phyloP scores from a whole-genome alignment of 805 yeast species.

The Wickerhamiella bombiphila region DNA sequence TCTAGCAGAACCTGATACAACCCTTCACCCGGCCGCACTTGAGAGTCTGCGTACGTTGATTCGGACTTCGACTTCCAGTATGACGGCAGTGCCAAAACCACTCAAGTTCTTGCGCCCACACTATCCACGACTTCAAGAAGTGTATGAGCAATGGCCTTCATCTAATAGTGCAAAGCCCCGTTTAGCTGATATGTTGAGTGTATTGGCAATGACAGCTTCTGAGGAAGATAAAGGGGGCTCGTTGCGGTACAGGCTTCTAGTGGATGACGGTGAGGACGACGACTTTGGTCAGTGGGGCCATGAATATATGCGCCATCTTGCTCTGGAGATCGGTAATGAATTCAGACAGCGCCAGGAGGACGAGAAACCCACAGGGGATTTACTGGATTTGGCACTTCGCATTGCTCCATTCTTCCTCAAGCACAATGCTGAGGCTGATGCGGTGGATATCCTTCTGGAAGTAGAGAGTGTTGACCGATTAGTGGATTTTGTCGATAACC shows the following conservation, averaged over 20 bases:
- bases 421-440: slow-evolving; percentile 97
- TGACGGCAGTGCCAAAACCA: slow-evolving; percentile 99
- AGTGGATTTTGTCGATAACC: slow-evolving; percentile 69
- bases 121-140: slow-evolving; percentile 49
- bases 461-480: slow-evolving; percentile 75
- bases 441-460: slow-evolving; percentile 83
- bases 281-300: slow-evolving; percentile 87
- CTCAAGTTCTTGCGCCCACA: slow-evolving; percentile 86
- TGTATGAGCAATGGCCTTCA: slow-evolving; percentile 53
- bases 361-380: slow-evolving; percentile 22
- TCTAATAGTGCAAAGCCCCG: slow-evolving; percentile 34
- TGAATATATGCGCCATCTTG: slow-evolving; percentile 90
- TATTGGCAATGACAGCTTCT: slow-evolving; percentile 77
- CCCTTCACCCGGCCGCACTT: slow-evolving; percentile 47
- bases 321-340: slow-evolving; percentile 86
- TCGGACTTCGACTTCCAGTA: slow-evolving; percentile 87
- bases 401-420: slow-evolving; percentile 80
- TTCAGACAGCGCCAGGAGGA: slow-evolving; percentile 35
- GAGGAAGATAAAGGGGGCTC: slow-evolving; percentile 40
- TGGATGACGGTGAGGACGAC: slow-evolving; percentile 30
- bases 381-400: slow-evolving; percentile 53
- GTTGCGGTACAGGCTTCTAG: slow-evolving; percentile 63
- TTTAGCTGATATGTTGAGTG: slow-evolving; percentile 82
- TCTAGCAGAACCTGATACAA: slow-evolving; percentile 31
- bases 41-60: slow-evolving; percentile 59